Conservation (phyloP, 2,329 filamentous ascomycete species). For the Colletotrichum brevisporum region DNA sequence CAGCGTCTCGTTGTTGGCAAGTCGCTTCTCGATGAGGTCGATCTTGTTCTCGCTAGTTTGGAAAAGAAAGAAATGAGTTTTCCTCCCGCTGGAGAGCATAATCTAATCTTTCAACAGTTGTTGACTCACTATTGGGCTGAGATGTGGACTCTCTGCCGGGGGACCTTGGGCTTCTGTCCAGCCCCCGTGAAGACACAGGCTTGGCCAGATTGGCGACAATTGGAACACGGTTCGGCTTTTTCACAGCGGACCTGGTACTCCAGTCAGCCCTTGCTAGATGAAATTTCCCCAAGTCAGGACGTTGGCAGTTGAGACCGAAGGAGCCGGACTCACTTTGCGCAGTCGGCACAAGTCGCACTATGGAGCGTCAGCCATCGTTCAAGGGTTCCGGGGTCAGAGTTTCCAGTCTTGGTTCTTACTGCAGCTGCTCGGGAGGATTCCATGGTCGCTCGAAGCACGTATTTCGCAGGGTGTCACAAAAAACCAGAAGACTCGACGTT, state of each 20-base stretch:
- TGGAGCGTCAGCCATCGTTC: neutral
- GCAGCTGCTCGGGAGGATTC: constrained; percentile 21
- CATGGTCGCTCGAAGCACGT: neutral
- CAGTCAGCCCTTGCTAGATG: neutral
- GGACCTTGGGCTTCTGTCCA: constrained; percentile 27
- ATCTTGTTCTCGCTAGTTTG: constrained; percentile 14
- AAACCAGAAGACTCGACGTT: neutral
- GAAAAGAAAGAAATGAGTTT: neutral
- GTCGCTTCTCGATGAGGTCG: constrained; percentile 12
- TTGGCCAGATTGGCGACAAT: constrained; percentile 9
- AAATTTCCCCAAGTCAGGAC: too few species aligned
- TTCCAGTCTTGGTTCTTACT: neutral
- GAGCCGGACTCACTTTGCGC: constrained; percentile 9
- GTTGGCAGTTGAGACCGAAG: too few species aligned
- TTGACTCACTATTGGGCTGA: constrained; percentile 18
- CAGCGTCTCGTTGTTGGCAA: constrained; percentile 15
- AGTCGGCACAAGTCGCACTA: constrained; percentile 21
- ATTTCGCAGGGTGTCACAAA: too few species aligned
- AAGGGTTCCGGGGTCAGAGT: neutral
- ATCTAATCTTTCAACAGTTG: neutral
- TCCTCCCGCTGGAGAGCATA: too few species aligned
- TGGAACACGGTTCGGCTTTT: constrained; percentile 15
- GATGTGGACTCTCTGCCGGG: constrained; percentile 14
- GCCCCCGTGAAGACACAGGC: constrained; percentile 18
- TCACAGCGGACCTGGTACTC: constrained; percentile 18